phyloP scores from a whole-genome alignment of 1,284 basidiomycete species.

The Papiliotrema laurentii region DNA sequence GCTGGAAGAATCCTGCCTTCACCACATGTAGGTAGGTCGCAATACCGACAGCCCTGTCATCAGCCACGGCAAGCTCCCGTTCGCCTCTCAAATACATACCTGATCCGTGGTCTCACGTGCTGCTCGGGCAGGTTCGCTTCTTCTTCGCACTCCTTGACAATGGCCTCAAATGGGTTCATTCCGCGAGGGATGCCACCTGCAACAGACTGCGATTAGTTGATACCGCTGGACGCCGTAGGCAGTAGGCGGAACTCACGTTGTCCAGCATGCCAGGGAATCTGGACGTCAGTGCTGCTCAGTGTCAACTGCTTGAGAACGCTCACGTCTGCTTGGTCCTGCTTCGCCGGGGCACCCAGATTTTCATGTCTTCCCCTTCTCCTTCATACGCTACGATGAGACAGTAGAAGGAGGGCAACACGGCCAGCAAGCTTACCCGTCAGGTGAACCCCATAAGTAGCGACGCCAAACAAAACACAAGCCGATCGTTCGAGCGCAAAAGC shows the following conservation, averaged over 20 bases:
- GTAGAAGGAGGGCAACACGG: not conserved
- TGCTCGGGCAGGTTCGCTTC: constrained; percentile 73
- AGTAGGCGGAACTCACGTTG: constrained; percentile 39
- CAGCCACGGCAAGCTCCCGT: not conserved
- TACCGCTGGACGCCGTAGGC: not conserved
- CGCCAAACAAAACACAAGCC: constrained; percentile 72
- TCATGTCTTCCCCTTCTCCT: constrained; percentile 47
- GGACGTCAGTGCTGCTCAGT: constrained; percentile 8
- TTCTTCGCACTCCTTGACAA: constrained; percentile 90
- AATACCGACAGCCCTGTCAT: constrained; percentile 27
- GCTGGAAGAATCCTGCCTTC: constrained; percentile 70
- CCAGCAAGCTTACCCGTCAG: constrained; percentile 37
- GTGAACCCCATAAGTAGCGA: constrained; percentile 68
- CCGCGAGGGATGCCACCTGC: constrained; percentile 62
- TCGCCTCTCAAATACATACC: constrained; percentile 52
- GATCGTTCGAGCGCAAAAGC: constrained; percentile 85
- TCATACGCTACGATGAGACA: constrained; percentile 33
- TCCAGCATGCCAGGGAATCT: constrained; percentile 60
- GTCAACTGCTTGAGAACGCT: constrained; percentile 37
- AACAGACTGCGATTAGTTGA: constrained; percentile 37
- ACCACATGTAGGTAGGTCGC: constrained; percentile 58
- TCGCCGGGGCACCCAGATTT: constrained; percentile 83
- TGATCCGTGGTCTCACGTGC: constrained; percentile 59
- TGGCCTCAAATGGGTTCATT: constrained; percentile 64
- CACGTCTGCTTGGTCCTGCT: constrained; percentile 82